Base-by-base conservation (phyloP, 2,329 filamentous ascomycete species). In the Cryphonectria carpinicola region DNA sequence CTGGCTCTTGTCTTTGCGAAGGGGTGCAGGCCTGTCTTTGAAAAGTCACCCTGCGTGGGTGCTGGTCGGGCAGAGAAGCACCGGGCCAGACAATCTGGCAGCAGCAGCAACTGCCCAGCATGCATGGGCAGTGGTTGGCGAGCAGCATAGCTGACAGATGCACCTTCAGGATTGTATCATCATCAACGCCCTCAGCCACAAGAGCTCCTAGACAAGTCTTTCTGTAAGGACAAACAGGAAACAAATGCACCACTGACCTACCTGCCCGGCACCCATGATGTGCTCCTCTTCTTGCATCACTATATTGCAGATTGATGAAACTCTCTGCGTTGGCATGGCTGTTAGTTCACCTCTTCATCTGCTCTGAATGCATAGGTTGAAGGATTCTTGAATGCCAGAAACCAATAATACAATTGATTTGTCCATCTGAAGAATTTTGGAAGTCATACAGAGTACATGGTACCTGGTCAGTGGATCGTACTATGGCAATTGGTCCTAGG, bases 391-490 rank as follows among this genome's bases (percentile, higher is more conserved):
- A 58, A 6, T 6, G 17, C 54, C 5, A 10, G 1, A 32, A 58
- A 28, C 4, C 25, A 4, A 58, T 28, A 28, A 28, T 22, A 56
- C 22, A 56, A 56, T 2, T n/a, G 22, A 7, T 5, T 56, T 3
- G 10, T 56, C 92, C 74, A 86, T 90, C 25, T 79, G 81, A 28
- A 49, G 46, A 11, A 1, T n/a, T 49, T n/a, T 3, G n/a, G n/a
- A n/a, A 49, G 7, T 7, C 8, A n/a, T 8, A 13, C 37, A 11
- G 37, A 39, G 37, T 32, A 46, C 13, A 46, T 46, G 17, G 22
- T 19, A 49, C 19, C 22, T 49, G 1, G 7, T 49, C 46, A 32
- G 54, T 58, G 54, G 54, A 14, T 35, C 54, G 6, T 8, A 17
- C 46, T n/a, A 49, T 49, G 19, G 19, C 46, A 19, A 32, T 19